These are phyloP conservation scores for Trametes hirsuta DNA, from an alignment of 1,284 basidiomycete species.

Conservation along the genomic window DNA sequence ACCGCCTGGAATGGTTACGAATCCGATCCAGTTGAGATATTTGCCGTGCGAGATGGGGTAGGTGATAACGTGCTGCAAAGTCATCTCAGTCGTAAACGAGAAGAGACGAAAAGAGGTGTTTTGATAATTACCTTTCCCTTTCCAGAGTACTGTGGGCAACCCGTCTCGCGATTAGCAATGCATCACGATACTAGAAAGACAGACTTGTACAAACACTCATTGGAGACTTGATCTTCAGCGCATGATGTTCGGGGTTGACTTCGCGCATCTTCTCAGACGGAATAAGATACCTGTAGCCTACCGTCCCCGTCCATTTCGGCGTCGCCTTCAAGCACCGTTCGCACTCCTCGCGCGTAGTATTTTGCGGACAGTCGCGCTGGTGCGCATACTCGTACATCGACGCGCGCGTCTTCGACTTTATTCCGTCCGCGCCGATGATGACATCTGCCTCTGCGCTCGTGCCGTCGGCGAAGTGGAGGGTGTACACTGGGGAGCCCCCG, in stretches of 20 bases:
- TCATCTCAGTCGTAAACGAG: background rate
- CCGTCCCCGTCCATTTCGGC: slow-evolving; percentile 24
- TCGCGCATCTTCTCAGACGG: slow-evolving; percentile 16
- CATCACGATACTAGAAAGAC: background rate
- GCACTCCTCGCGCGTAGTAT: slow-evolving; percentile 7
- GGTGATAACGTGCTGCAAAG: slow-evolving; percentile 21
- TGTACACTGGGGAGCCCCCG: background rate
- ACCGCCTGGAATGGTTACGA: slow-evolving; percentile 22
- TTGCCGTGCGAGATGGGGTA: slow-evolving; percentile 30
- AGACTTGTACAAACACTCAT: slow-evolving; percentile 9
- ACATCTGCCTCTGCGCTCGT: slow-evolving; percentile 24
- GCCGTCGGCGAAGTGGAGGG: slow-evolving; percentile 25
- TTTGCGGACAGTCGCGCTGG: slow-evolving; percentile 7
- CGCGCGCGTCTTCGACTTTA: slow-evolving; percentile 45
- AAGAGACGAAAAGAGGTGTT: background rate
- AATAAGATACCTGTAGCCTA: slow-evolving; percentile 19
- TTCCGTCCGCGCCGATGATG: slow-evolving; percentile 44
- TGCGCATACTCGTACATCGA: slow-evolving; percentile 20
- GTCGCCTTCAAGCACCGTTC: slow-evolving; percentile 14
- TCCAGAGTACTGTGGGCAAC: slow-evolving; percentile 18
- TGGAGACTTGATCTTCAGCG: slow-evolving; percentile 11
- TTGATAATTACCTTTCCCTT: slow-evolving; percentile 15
- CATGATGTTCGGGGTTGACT: slow-evolving; percentile 18
- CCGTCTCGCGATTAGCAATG: background rate
- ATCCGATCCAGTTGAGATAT: slow-evolving; percentile 28